phyloP scores from a whole-genome alignment of 163 green algal species.

The Chlorella variabilis region DNA sequence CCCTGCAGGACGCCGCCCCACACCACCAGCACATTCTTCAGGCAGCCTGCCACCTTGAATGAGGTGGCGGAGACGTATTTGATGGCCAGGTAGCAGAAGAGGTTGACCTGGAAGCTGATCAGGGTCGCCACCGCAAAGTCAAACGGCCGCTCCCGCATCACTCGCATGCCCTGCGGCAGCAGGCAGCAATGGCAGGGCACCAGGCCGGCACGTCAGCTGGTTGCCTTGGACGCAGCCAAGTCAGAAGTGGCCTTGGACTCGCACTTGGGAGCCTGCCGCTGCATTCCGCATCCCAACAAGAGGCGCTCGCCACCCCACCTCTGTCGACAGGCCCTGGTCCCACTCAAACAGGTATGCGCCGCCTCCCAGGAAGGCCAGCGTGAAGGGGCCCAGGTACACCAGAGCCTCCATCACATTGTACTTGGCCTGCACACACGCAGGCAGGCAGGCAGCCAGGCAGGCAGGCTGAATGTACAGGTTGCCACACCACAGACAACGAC shows the following conservation, averaged over 20 bases:
- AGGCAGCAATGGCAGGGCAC: no score
- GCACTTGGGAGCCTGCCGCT: no score
- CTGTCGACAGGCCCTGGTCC: constrained; percentile 15
- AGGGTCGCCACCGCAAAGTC: constrained; percentile 49
- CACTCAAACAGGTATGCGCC: constrained; percentile 54
- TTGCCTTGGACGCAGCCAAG: no score
- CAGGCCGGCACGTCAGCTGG: no score
- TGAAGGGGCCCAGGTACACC: constrained; percentile 73
- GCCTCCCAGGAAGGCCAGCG: constrained; percentile 52
- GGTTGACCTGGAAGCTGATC: constrained; percentile 73
- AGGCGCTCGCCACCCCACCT: background rate
- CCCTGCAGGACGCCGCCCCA: constrained; percentile 34
- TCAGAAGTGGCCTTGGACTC: no score
- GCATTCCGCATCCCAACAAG: background rate
- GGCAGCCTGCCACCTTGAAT: constrained; percentile 76
- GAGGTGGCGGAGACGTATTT: constrained; percentile 72
- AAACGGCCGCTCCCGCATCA: constrained; percentile 22
- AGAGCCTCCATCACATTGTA: constrained; percentile 52
- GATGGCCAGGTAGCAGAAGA: constrained; percentile 79
- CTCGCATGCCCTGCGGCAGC: background rate
- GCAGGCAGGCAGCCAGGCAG: no score
- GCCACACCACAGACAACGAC: no score
- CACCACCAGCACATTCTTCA: constrained; percentile 53
- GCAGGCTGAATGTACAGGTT: no score
- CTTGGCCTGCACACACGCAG: no score